Conservation (phyloP, 1,284 basidiomycete genomes). For the Ceratobasidium sp. region DNA sequence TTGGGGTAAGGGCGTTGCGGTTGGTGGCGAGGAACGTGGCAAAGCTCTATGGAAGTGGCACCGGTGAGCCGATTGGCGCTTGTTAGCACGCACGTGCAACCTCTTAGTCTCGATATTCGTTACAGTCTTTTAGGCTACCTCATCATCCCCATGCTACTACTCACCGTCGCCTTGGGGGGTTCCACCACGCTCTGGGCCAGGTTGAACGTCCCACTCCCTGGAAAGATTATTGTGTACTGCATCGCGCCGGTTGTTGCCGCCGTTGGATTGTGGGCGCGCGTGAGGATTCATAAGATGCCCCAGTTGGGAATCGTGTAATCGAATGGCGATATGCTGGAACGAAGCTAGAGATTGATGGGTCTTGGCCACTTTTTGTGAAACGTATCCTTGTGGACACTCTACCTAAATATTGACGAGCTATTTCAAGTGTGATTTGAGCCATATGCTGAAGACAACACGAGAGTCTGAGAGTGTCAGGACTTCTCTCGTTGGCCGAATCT, state of each 20-base stretch:
- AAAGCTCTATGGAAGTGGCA: slow-evolving; percentile 48
- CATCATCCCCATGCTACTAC: slow-evolving; percentile 43
- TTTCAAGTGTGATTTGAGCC: too few species aligned
- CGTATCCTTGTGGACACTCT: background rate
- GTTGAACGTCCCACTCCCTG: background rate
- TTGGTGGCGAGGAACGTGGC: slow-evolving; percentile 46
- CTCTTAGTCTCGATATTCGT: background rate
- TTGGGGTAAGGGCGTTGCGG: slow-evolving; percentile 45
- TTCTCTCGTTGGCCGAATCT: too few species aligned
- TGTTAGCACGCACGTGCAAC: background rate
- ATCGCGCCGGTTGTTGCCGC: slow-evolving; percentile 26
- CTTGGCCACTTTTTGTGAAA: background rate
- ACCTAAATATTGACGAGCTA: too few species aligned
- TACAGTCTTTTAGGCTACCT: slow-evolving; percentile 47
- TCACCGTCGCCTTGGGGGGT: slow-evolving; percentile 45
- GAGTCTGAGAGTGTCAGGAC: too few species aligned
- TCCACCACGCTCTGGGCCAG: slow-evolving; percentile 39
- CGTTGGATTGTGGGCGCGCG: slow-evolving; percentile 34
- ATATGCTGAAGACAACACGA: too few species aligned
- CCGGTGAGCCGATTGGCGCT: slow-evolving; percentile 28
- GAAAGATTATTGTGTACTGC: slow-evolving; percentile 34
- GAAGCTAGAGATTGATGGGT: background rate
- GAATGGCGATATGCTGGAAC: background rate
- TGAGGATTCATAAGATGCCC: slow-evolving; percentile 42
- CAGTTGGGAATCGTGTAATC: slow-evolving; percentile 25